phyloP scores from a whole-genome alignment of 2,329 filamentous ascomycete genomes.

The Colletotrichum sp. region DNA sequence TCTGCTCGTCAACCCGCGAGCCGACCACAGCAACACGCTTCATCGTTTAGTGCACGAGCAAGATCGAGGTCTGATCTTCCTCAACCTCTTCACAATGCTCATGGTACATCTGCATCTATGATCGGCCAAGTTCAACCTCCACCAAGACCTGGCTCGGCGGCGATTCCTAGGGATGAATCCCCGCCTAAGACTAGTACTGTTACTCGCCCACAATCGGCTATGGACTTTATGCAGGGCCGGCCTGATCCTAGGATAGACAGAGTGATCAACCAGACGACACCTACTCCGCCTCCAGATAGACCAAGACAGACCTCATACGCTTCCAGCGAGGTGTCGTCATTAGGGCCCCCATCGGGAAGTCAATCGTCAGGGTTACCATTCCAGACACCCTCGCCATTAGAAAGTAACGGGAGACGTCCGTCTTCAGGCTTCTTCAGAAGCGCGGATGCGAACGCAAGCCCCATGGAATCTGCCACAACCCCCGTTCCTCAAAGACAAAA shows the following conservation, averaged over 20 bases:
- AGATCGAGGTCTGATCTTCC: neutral
- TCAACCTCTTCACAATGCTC: neutral
- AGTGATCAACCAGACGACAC: neutral
- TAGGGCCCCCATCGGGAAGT: constrained; percentile 29
- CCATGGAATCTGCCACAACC: neutral
- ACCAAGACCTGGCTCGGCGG: neutral
- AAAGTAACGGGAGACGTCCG: constrained; percentile 11
- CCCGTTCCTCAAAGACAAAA: neutral
- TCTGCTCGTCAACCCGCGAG: neutral
- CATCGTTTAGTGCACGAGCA: neutral
- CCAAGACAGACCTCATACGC: neutral
- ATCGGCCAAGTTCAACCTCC: neutral
- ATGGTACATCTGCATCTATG: neutral
- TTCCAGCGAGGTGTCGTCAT: constrained; percentile 27
- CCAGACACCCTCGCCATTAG: constrained; percentile 34
- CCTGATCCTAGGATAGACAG: neutral
- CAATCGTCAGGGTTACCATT: constrained; percentile 25
- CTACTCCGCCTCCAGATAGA: neutral
- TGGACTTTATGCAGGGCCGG: neutral
- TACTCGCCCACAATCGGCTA: neutral
- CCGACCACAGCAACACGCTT: neutral
- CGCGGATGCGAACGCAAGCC: neutral
- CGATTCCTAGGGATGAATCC: neutral
- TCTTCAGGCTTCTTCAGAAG: constrained; percentile 23
- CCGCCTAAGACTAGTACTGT: neutral